Conservation (phyloP, 2,329 filamentous ascomycete genomes). For the Daldinia sp. region DNA sequence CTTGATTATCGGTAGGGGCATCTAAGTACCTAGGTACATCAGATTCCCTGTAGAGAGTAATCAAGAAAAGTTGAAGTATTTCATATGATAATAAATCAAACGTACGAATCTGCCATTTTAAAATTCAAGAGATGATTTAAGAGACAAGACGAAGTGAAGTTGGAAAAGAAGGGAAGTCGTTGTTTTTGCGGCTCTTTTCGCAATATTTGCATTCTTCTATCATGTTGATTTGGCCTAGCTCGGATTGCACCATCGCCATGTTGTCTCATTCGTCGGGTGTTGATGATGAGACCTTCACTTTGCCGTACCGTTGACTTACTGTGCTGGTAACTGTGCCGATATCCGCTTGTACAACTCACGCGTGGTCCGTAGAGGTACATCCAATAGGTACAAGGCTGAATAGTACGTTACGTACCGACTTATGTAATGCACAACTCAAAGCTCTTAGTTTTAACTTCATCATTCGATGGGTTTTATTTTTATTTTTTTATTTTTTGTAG, state of each 20-base stretch:
- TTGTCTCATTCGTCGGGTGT: slow-evolving; percentile 35
- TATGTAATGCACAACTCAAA: background rate
- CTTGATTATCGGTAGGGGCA: background rate
- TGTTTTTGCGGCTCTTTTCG: slow-evolving; percentile 45
- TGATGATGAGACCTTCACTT: slow-evolving; percentile 28
- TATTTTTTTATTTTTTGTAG: background rate
- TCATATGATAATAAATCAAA: slow-evolving; percentile 8
- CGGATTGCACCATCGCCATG: slow-evolving; percentile 48
- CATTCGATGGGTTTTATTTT: no score
- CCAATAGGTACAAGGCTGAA: no score
- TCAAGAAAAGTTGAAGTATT: slow-evolving; percentile 21
- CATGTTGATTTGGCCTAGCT: slow-evolving; percentile 47
- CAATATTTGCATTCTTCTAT: slow-evolving; percentile 37
- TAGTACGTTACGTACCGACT: no score
- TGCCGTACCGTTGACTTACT: slow-evolving; percentile 21
- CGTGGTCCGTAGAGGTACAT: background rate
- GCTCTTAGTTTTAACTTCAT: background rate
- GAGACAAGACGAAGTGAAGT: slow-evolving; percentile 39
- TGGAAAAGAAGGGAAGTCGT: slow-evolving; percentile 38
- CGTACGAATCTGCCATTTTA: slow-evolving; percentile 7
- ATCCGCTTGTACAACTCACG: background rate
- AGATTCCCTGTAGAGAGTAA: background rate
- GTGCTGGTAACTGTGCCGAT: slow-evolving; percentile 16
- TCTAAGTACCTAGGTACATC: slow-evolving; percentile 1
- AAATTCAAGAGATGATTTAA: slow-evolving; percentile 8